These are phyloP conservation scores for Daldinia grandis DNA, from an alignment of 495 filamentous ascomycete species.

Conservation along the genomic window DNA sequence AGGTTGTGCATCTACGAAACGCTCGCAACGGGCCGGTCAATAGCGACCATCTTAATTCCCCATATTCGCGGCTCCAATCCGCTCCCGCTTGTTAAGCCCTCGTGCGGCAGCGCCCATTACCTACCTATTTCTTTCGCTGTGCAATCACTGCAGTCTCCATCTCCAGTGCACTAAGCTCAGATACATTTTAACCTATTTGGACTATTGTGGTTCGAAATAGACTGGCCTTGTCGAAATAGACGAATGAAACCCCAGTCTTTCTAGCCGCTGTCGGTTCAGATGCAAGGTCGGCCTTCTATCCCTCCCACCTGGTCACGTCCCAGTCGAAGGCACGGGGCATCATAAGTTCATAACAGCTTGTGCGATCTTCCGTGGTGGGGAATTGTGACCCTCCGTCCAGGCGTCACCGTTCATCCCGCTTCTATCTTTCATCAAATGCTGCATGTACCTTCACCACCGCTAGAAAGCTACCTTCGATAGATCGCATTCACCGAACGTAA, in stretches of 20 bases:
- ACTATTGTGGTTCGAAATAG: conserved; percentile 43
- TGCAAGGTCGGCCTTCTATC: conserved; percentile 53
- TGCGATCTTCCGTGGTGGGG: conserved; percentile 51
- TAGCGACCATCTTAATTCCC: conserved; percentile 42
- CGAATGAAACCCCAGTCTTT: conserved; percentile 55
- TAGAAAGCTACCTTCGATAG: conserved; percentile 39
- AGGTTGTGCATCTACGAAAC: conserved; percentile 28
- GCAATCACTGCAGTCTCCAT: background rate
- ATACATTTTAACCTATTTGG: conserved; percentile 31
- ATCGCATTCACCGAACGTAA: conserved; percentile 45
- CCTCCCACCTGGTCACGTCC: conserved; percentile 48
- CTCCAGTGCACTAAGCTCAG: conserved; percentile 15
- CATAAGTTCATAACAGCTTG: conserved; percentile 48
- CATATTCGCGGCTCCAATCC: conserved; percentile 39
- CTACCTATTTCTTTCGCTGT: conserved; percentile 21
- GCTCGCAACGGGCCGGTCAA: conserved; percentile 42
- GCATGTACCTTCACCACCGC: conserved; percentile 48
- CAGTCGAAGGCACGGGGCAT: conserved; percentile 50
- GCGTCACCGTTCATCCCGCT: conserved; percentile 49
- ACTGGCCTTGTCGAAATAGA: conserved; percentile 42
- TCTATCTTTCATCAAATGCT: conserved; percentile 45
- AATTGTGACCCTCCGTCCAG: conserved; percentile 49
- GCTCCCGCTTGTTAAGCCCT: conserved; percentile 34
- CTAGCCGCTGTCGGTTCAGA: conserved; percentile 55
- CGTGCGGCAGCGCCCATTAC: conserved; percentile 18